Percentiles rank a stretch among this genome's conserved stretches.
Evolutionary conservation across 306 rosid genomes (phyloP).

Genomic region (Medicago arabica): DNA sequence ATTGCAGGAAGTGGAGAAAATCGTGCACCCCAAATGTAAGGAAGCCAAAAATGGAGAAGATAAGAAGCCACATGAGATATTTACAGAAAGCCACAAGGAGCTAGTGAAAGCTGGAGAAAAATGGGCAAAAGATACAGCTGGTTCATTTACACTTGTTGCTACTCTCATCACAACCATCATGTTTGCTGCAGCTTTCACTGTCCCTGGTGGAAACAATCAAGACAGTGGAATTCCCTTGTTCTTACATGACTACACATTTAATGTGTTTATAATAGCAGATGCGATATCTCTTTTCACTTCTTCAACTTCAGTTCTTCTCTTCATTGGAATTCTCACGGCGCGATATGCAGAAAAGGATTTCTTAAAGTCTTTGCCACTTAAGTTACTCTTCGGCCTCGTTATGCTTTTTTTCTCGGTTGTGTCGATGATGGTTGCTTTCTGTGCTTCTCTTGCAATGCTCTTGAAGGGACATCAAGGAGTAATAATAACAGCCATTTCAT

Average conservation of each 20-base stretch:
- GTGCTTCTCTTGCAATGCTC: neutral
- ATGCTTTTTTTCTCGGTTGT: neutral
- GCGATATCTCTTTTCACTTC: slow-evolving; percentile 19
- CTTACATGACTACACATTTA: neutral
- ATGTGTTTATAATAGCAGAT: slow-evolving; percentile 6
- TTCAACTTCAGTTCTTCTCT: slow-evolving; percentile 1
- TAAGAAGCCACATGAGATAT: slow-evolving; percentile 2
- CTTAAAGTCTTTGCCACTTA: neutral
- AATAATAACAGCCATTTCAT: neutral
- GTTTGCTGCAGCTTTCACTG: slow-evolving; percentile 24
- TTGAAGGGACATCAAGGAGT: neutral
- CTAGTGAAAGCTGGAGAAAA: neutral
- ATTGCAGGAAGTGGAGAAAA: neutral
- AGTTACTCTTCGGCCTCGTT: neutral
- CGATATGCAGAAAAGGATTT: slow-evolving; percentile 18
- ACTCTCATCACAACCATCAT: slow-evolving; percentile 22
- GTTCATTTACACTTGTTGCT: too few species aligned
- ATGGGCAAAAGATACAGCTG: slow-evolving; percentile 10
- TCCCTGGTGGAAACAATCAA: slow-evolving; percentile 7
- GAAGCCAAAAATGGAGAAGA: neutral
- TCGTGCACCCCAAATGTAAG: slow-evolving; percentile 25
- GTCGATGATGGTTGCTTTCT: slow-evolving; percentile 1
- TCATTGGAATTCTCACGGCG: neutral
- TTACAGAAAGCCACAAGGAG: slow-evolving; percentile 23
- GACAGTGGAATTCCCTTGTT: neutral